Conservation (phyloP, 495 filamentous ascomycete genomes). For the Chaetomidium leptoderma region DNA sequence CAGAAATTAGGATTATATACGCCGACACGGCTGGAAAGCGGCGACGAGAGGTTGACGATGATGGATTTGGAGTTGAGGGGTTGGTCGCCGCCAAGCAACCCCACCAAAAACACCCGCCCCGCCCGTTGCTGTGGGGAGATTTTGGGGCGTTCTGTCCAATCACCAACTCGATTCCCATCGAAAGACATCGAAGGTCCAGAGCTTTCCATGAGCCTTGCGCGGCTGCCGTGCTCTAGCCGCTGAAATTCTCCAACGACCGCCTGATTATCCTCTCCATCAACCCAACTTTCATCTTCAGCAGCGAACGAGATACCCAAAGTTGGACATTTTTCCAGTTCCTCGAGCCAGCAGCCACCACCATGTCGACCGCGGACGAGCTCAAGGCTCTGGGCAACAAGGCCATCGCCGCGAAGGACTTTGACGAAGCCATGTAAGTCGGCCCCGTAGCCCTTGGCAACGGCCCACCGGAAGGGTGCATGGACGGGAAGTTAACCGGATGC, state of each 20-base stretch:
- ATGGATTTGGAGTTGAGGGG: slow-evolving; percentile 16
- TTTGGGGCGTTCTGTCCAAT: slow-evolving; percentile 15
- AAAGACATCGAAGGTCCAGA: slow-evolving; percentile 36
- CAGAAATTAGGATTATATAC: too few species aligned
- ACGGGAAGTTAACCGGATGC: not conserved
- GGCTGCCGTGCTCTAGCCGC: slow-evolving; percentile 3
- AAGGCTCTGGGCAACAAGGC: slow-evolving; percentile 98
- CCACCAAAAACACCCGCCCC: slow-evolving; percentile 16
- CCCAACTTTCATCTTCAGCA: not conserved
- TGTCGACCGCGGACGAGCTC: slow-evolving; percentile 58
- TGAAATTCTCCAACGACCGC: slow-evolving; percentile 16
- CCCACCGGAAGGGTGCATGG: not conserved
- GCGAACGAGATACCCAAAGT: not conserved
- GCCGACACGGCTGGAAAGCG: too few species aligned
- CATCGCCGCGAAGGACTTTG: slow-evolving; percentile 92
- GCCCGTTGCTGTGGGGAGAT: slow-evolving; percentile 25
- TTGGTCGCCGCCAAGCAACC: slow-evolving; percentile 4
- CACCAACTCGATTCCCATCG: slow-evolving; percentile 26
- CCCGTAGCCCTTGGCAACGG: not conserved
- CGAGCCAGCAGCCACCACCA: slow-evolving; percentile 16
- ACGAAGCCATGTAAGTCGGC: slow-evolving; percentile 81
- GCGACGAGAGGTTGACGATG: not conserved
- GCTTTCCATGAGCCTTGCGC: slow-evolving; percentile 28
- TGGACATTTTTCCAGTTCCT: not conserved
- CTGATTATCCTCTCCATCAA: not conserved